Evolutionary conservation across 805 yeast species (phyloP), one percentile per base, ranked within the genome.

Genomic region (Pichia nanzhaoensis): DNA sequence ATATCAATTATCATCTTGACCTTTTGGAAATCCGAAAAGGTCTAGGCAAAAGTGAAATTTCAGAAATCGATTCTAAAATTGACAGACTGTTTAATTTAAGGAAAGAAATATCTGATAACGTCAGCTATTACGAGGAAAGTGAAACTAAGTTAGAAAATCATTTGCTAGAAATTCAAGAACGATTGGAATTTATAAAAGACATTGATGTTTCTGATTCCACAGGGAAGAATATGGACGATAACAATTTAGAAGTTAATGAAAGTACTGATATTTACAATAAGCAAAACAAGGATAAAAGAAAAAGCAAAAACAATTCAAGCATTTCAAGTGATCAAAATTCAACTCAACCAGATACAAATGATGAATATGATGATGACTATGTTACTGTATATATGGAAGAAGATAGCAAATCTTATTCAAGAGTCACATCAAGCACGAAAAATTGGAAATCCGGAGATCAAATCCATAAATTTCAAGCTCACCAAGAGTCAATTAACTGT

Each of bases 21-120:
- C 60, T 76, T 16, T 59, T 80, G 46, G 82, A 79, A 50, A 71
- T 84, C 21, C 73, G 84, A 42, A 82, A 84, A 58, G 78, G 80
- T 18, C 59, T 82, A 34, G 78, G 86, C 0, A 71, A 84, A 1
- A 69, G 69, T 53, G 90, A 84, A 55, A 78, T 84, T 28, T 63
- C 68, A 41, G 90, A 80, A 44, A 67, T 84, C 31, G 91, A 84
- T 57, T 57, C 56, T 32, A 73, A 78, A 52, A 73, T 84, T 34
- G 68, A 70, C 37, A 71, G 69, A 52, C 56, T 83, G 36, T 74
- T 77, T 46, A 51, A 62, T 17, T 66, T 72, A 65, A 67, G 90
- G 40, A 69, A 72, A 44, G 53, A 70, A 13, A 75, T 80, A 27
- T 78, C 82, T 55, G 76, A 78, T 48, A 66, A 76, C 52, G 75